phyloP scores from a whole-genome alignment of 495 filamentous ascomycete species.

The Podospora anserina region DNA sequence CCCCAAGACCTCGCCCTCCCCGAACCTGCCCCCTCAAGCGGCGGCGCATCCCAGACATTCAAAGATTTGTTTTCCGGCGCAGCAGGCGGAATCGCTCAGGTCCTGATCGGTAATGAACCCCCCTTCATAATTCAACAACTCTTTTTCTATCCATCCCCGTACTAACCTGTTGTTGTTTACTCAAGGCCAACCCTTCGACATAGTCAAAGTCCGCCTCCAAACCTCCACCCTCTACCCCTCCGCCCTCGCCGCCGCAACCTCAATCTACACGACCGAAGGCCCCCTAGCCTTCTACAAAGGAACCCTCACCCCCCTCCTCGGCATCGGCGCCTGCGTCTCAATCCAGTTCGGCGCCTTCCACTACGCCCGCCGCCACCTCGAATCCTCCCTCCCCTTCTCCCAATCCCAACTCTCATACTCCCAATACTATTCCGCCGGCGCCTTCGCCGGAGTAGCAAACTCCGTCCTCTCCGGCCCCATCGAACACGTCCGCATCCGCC shows the following conservation, averaged over 20 bases:
- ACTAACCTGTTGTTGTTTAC: neutral
- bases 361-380: constrained; percentile 80
- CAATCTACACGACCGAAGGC: constrained; percentile 87
- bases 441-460: constrained; percentile 91
- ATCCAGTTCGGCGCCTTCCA: constrained; percentile 98
- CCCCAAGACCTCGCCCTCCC: neutral
- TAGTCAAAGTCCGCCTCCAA: constrained; percentile 96
- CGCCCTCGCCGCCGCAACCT: constrained; percentile 72
- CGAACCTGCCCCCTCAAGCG: neutral
- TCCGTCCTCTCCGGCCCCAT: constrained; percentile 84
- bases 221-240: constrained; percentile 76
- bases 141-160: neutral
- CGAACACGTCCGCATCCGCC: constrained; percentile 95
- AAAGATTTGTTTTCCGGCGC: constrained; percentile 94
- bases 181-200: constrained; percentile 95
- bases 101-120: constrained; percentile 69
- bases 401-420: constrained; percentile 57
- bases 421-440: constrained; percentile 88
- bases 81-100: constrained; percentile 88
- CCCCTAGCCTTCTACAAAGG: constrained; percentile 95
- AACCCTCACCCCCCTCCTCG: constrained; percentile 90
- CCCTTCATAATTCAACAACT: neutral
- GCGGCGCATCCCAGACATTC: constrained; percentile 48
- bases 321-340: constrained; percentile 95
- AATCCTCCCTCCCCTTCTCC: constrained; percentile 57